phyloP scores from a whole-genome alignment of 768 basidiomycete genomes.

The Tricholoma matsutake region DNA sequence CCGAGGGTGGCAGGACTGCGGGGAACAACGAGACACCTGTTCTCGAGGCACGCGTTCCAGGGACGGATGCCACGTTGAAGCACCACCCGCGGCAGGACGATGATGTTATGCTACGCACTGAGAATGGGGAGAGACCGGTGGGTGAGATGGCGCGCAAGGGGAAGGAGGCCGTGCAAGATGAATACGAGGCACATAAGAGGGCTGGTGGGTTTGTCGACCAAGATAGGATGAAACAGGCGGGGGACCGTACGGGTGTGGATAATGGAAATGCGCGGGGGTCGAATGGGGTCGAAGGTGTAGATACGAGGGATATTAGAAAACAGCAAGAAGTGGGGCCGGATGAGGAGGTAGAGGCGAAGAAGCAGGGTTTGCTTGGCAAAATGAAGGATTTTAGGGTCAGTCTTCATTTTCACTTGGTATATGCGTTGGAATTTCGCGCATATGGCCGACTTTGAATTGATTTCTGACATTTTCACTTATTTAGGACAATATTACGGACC shows the following conservation, averaged over 20 bases:
- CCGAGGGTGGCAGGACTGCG: slow-evolving; percentile 34
- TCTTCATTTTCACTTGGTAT: slow-evolving; percentile 7
- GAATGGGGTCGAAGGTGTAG: slow-evolving; percentile 7
- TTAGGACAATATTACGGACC: slow-evolving; percentile 38
- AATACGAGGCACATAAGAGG: background rate
- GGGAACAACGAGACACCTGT: slow-evolving; percentile 33
- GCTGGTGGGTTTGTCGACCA: slow-evolving; percentile 8
- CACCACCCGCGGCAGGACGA: slow-evolving; percentile 50
- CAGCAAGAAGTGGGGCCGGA: slow-evolving; percentile 7
- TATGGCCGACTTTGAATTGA: slow-evolving; percentile 16
- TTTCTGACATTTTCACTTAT: background rate
- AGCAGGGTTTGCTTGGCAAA: slow-evolving; percentile 30
- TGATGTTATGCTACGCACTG: slow-evolving; percentile 30
- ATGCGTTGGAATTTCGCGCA: slow-evolving; percentile 7
- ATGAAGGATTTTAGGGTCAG: slow-evolving; percentile 36
- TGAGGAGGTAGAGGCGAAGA: slow-evolving; percentile 28
- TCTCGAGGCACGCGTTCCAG: slow-evolving; percentile 30
- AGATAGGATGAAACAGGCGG: background rate
- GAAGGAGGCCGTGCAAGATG: slow-evolving; percentile 7
- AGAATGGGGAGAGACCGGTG: slow-evolving; percentile 29
- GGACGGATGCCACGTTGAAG: slow-evolving; percentile 24
- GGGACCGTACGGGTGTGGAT: background rate
- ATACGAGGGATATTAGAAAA: slow-evolving; percentile 10
- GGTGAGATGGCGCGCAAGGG: slow-evolving; percentile 22
- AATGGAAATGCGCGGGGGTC: slow-evolving; percentile 4